Conservation (phyloP, 805 yeast genomes). For the Blastobotrys peoriensis region DNA sequence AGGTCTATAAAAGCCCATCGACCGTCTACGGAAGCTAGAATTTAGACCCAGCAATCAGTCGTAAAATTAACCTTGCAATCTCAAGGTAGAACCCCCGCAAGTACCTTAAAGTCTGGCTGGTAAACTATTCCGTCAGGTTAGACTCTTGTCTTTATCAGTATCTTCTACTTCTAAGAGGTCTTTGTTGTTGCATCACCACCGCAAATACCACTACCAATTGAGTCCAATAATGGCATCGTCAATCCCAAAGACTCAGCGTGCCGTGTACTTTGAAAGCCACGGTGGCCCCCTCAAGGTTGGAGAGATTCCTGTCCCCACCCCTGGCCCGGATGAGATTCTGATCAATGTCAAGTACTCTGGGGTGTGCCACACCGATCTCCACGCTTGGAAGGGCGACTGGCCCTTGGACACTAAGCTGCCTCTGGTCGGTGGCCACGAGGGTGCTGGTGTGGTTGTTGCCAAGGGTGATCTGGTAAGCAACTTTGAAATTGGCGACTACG, state of each 20-base stretch:
- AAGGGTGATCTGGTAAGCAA: constrained; percentile 62
- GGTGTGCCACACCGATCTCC: constrained; percentile 91
- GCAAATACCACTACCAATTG: too few relatives aligned
- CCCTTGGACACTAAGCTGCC: constrained; percentile 71
- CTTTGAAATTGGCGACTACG: constrained; percentile 72
- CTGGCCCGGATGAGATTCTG: constrained; percentile 70
- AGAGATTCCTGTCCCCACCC: constrained; percentile 75
- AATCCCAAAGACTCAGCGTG: constrained; percentile 67
- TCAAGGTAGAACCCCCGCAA: too few relatives aligned
- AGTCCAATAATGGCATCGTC: too few relatives aligned
- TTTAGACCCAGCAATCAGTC: too few relatives aligned
- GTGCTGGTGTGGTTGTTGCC: constrained; percentile 81
- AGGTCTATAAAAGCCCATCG: too few relatives aligned
- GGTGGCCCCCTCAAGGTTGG: constrained; percentile 60
- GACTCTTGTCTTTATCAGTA: too few relatives aligned
- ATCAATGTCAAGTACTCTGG: constrained; percentile 83
- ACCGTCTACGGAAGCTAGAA: too few relatives aligned
- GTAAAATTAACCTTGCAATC: too few relatives aligned
- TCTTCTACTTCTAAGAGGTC: too few relatives aligned
- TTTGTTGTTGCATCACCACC: too few relatives aligned
- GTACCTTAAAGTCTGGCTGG: too few relatives aligned
- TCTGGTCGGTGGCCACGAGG: constrained; percentile 84
- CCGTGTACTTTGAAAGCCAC: constrained; percentile 58
- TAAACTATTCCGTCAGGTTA: too few relatives aligned
- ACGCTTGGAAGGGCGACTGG: constrained; percentile 95